Percentiles rank a stretch among this genome's conserved stretches.
Evolutionary conservation across 176 grass and related monocot genomes (phyloP).

Genomic region (Alopecurus myosuroides): DNA sequence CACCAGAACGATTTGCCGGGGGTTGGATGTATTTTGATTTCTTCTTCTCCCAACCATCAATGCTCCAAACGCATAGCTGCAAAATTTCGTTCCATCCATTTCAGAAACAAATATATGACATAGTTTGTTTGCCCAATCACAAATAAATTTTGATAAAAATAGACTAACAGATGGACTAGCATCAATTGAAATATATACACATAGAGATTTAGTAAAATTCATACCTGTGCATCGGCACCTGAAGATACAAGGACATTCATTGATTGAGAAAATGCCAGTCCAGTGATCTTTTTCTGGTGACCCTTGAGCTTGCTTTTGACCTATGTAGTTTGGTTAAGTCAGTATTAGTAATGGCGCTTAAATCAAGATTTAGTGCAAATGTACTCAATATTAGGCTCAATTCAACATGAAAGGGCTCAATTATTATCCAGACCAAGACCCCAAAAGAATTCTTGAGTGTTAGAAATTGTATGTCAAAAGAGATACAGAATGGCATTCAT

Average conservation of each 20-base stretch:
- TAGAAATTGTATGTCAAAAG: not conserved
- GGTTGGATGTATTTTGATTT: constrained; percentile 82
- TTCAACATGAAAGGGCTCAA: not conserved
- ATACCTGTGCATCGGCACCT: constrained; percentile 97
- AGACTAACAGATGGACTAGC: not conserved
- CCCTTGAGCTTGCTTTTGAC: constrained; percentile 98
- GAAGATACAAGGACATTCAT: constrained; percentile 95
- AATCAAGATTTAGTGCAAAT: not conserved
- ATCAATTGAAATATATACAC: not conserved
- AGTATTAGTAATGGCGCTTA: not conserved
- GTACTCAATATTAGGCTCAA: not conserved
- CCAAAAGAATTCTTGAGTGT: not conserved
- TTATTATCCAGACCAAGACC: not conserved
- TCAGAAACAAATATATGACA: not conserved
- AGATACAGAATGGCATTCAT: constrained; percentile 2
- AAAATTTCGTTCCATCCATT: constrained; percentile 20
- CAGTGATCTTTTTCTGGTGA: constrained; percentile 95
- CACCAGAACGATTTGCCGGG: constrained; percentile 49
- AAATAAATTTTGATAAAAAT: not conserved
- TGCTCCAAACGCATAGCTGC: constrained; percentile 93
- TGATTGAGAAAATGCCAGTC: constrained; percentile 93
- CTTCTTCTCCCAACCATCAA: constrained; percentile 98
- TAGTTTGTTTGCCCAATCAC: not conserved
- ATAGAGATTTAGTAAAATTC: not conserved
- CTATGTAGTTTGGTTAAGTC: constrained; percentile 22